phyloP scores from a whole-genome alignment of 2,329 filamentous ascomycete species.

The Verticillium nonalfalfae region DNA sequence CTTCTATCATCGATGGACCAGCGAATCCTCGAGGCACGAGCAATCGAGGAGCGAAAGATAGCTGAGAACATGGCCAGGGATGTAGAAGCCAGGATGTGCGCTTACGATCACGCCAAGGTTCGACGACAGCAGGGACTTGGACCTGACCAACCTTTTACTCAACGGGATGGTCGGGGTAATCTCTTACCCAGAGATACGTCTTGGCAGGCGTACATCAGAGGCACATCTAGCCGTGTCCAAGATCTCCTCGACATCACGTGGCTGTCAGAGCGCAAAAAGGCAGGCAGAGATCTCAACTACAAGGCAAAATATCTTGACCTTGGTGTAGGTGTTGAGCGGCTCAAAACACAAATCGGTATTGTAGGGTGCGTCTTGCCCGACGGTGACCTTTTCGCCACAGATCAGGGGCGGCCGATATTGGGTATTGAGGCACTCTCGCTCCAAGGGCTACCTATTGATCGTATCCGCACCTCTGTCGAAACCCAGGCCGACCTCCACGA shows the following conservation, averaged over 20 bases:
- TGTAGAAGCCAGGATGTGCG: slow-evolving; percentile 49
- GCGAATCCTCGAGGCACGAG: slow-evolving; percentile 42
- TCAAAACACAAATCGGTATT: slow-evolving; percentile 47
- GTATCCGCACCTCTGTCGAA: slow-evolving; percentile 59
- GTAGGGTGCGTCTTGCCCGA: slow-evolving; percentile 62
- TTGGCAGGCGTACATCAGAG: slow-evolving; percentile 40
- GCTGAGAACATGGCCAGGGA: slow-evolving; percentile 21
- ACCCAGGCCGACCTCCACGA: slow-evolving; percentile 57
- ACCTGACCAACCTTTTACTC: slow-evolving; percentile 48
- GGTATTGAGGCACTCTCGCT: slow-evolving; percentile 58
- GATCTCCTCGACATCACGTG: slow-evolving; percentile 61
- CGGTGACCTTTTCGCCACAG: slow-evolving; percentile 55
- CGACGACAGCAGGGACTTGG: slow-evolving; percentile 46
- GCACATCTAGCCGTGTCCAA: slow-evolving; percentile 51
- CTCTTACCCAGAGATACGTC: slow-evolving; percentile 47
- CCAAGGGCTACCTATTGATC: slow-evolving; percentile 62
- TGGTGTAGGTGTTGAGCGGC: slow-evolving; percentile 67
- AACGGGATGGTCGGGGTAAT: slow-evolving; percentile 48
- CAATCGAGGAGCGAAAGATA: slow-evolving; percentile 32
- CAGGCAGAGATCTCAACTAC: slow-evolving; percentile 43
- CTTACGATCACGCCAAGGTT: slow-evolving; percentile 51
- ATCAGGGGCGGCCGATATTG: slow-evolving; percentile 52
- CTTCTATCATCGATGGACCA: slow-evolving; percentile 50
- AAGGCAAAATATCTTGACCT: slow-evolving; percentile 51
- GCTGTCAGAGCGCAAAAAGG: slow-evolving; percentile 35